Base-by-base conservation (phyloP, 805 yeast species). In the Kurtzmaniella cleridarum region DNA sequence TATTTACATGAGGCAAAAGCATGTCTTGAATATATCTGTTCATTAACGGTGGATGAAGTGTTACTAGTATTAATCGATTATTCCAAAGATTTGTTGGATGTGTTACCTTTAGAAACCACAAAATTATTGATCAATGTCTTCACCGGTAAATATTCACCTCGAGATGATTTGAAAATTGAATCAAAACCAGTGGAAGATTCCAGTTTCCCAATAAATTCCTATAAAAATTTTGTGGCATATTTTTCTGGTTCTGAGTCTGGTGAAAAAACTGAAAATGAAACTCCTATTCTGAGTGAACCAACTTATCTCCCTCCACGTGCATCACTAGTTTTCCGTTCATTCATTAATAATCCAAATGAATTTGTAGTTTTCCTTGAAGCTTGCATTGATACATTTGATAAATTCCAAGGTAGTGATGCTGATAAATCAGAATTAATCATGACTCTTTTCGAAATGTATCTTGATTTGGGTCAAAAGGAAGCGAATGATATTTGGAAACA, bases 341-440 rank as follows among this genome's bases (percentile, higher is more conserved):
- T 93, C 57, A 78, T 85, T n/a, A 76, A 81, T 47, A 87, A 84
- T 54, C 89, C 93, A 0, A 76, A 81, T 52, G 93, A 90, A 53
- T 91, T 93, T 69, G 93, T 90, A 18, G 84, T 86, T 6, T 93
- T 93, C 46, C 60, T 93, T 41, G 98, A 93, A 56, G 97, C 98
- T 0, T 88, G 96, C 50, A 62, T 89, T 12, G 86, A 82, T 49
- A 73, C 84, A 10, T 85, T 85, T 53, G 89, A 82, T 40, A 73
- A 73, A 41, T 85, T 81, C 52, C 93, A 84, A 38, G 91, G 93
- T 0, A 70, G 75, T 37, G 59, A 59, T 3, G 76, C 75, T 44
- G 96, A 91, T 51, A 78, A 80, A 48, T 75, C 74, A 37, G 95
- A 83, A 34, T 70, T 91, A 32, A 66, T 85, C 40, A 77, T 85